phyloP scores from a whole-genome alignment of 2,329 filamentous ascomycete species.

The Penicillium glabrum region DNA sequence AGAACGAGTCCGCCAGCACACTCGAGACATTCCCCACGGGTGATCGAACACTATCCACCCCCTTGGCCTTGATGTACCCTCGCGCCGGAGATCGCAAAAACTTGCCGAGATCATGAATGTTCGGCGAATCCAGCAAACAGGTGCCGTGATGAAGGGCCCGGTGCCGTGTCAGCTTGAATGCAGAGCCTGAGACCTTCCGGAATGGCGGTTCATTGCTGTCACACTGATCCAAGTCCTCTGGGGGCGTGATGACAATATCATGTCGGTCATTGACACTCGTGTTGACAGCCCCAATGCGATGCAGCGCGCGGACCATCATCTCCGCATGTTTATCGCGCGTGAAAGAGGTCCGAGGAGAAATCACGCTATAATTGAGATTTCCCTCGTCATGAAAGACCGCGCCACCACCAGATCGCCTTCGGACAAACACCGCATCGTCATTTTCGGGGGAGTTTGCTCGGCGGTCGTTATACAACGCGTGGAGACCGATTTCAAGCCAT shows the following conservation, averaged over 20 bases:
- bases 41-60: slow-evolving; percentile 88
- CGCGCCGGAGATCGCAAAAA: slow-evolving; percentile 78
- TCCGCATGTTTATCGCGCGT: slow-evolving; percentile 83
- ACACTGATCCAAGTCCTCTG: slow-evolving; percentile 16
- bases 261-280: slow-evolving; percentile 84
- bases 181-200: slow-evolving; percentile 88
- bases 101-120: slow-evolving; percentile 66
- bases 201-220: slow-evolving; percentile 34
- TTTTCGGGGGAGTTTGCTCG: slow-evolving; percentile 15
- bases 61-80: slow-evolving; percentile 73
- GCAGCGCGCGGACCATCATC: slow-evolving; percentile 87
- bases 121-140: slow-evolving; percentile 75
- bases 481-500: slow-evolving; percentile 85
- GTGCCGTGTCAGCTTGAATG: slow-evolving; percentile 83
- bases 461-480: slow-evolving; percentile 52
- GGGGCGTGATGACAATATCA: slow-evolving; percentile 77
- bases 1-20: slow-evolving; percentile 47
- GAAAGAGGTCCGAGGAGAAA: slow-evolving; percentile 73
- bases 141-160: slow-evolving; percentile 92
- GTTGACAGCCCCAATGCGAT: slow-evolving; percentile 45
- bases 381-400: slow-evolving; percentile 91
- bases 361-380: slow-evolving; percentile 94
- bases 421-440: slow-evolving; percentile 63
- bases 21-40: slow-evolving; percentile 76
- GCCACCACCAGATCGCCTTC: slow-evolving; percentile 83